Base-by-base conservation (phyloP, 2,329 filamentous ascomycete species). In the Aspergillus sp. region DNA sequence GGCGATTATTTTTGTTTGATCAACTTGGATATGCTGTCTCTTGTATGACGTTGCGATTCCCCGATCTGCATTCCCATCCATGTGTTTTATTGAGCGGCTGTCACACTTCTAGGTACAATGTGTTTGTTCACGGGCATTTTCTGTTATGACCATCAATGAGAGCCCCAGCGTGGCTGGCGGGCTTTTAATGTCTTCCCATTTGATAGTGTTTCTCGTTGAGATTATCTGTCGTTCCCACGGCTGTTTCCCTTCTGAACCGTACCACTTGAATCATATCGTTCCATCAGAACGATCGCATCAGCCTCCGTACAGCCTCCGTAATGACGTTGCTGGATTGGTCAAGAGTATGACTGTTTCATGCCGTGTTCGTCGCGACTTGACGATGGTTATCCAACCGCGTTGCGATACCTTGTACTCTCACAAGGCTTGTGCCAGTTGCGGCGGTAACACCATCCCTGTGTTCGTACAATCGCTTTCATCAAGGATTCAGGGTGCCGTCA, bases 41-140 rank as follows among this genome's bases (percentile, higher is more conserved):
- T 55, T 63, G 56, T 63, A 64, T 57, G 49, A 42, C 63, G 59
- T 66, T 70, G 68, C 61, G 69, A 72, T 71, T 72, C 69, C 69
- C 70, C 69, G 64, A 55, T 66, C 57, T 67, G 67, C 63, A 64
- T 65, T 59, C 65, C 62, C 62, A 54, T 26, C 42, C 16, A 31
- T 56, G 49, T 56, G 49, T 60, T 51, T 54, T 56, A 36, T 49
- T 54, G 45, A 32, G 52, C 32, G 52, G 52, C 54, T 32, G 11
- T 45, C 42, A 29, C 42, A 54, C 52, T 50, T 55, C 47, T 29
- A 45, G 32, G 16, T 26, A 45, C 24, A 29, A 50, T n/a, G 42
- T 12, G 6, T 50, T 24, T 26, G 11, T 36, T 56, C 22, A 14
- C 22, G 20, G 20, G 20, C 20, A 20, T 22, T 22, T 56, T 45